Conservation (phyloP, 345 rosid species). For the Syzygium oleosum region DNA sequence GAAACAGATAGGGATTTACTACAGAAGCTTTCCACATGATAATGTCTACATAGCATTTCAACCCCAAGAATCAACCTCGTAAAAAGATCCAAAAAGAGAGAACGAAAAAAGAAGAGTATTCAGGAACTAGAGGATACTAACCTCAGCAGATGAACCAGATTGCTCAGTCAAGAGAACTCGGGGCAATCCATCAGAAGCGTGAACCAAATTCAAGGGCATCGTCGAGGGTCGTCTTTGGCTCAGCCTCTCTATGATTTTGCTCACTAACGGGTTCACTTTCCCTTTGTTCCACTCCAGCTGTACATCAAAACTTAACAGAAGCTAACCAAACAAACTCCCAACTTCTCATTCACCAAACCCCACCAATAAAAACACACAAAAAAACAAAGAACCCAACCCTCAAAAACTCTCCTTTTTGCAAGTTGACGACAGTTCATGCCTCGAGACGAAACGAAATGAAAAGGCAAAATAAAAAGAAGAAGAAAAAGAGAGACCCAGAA, state of each 20-base stretch:
- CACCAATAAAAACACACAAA: not conserved
- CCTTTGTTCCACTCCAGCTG: slow-evolving; percentile 62
- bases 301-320: slow-evolving; percentile 1
- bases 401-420: not conserved
- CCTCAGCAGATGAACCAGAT: slow-evolving; percentile 82
- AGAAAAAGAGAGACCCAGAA: not conserved
- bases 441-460: not conserved
- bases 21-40: not conserved
- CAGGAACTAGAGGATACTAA: slow-evolving; percentile 5
- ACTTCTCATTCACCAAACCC: slow-evolving; percentile 1
- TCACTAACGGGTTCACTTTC: slow-evolving; percentile 53
- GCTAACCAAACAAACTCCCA: not conserved
- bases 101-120: not conserved
- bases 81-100: not conserved
- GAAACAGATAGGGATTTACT: not conserved
- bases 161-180: slow-evolving; percentile 71
- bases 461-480: not conserved
- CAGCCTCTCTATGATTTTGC: slow-evolving; percentile 30
- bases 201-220: slow-evolving; percentile 67
- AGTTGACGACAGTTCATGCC: not conserved
- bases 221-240: slow-evolving; percentile 32
- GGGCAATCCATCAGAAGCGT: slow-evolving; percentile 53
- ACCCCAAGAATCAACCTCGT: not conserved
- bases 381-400: not conserved
- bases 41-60: not conserved